Conservation (phyloP, 345 rosid species). For the Schrenkiella parvula region DNA sequence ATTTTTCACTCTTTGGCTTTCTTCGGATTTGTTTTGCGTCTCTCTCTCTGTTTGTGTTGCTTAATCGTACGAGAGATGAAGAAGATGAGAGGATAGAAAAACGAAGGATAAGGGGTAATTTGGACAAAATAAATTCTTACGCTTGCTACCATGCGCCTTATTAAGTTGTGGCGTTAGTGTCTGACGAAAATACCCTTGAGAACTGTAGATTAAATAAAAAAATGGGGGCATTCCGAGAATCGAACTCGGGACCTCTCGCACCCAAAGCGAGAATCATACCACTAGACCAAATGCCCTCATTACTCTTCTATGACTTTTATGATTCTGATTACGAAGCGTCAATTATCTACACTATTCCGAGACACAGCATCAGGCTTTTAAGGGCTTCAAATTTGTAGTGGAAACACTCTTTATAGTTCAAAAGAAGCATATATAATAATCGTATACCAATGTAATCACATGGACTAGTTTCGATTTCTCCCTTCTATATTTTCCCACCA, state of each 20-base stretch:
- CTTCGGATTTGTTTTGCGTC: neutral
- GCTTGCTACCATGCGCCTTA: neutral
- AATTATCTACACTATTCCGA: no score
- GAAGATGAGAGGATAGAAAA: conserved; percentile 20
- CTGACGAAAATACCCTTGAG: neutral
- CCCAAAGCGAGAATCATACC: conserved; percentile 75
- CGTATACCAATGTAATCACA: conserved; percentile 32
- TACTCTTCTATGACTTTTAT: no score
- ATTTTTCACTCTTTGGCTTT: conserved; percentile 17
- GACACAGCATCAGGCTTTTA: no score
- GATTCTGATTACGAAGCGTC: no score
- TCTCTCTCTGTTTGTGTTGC: neutral
- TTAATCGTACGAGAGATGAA: neutral
- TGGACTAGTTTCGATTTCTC: conserved; percentile 9
- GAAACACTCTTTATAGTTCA: conserved; percentile 2
- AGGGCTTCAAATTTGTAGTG: no score
- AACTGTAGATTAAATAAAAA: neutral
- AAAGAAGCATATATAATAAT: conserved; percentile 25
- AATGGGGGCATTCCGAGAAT: conserved; percentile 27
- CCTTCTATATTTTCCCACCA: conserved; percentile 27
- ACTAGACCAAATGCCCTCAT: conserved; percentile 90
- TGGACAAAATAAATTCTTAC: neutral
- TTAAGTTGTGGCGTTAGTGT: neutral
- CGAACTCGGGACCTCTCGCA: conserved; percentile 40
- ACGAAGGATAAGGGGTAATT: conserved; percentile 29